phyloP scores from a whole-genome alignment of 2,329 filamentous ascomycete genomes.

The Stagonosporopsis rhizophila region DNA sequence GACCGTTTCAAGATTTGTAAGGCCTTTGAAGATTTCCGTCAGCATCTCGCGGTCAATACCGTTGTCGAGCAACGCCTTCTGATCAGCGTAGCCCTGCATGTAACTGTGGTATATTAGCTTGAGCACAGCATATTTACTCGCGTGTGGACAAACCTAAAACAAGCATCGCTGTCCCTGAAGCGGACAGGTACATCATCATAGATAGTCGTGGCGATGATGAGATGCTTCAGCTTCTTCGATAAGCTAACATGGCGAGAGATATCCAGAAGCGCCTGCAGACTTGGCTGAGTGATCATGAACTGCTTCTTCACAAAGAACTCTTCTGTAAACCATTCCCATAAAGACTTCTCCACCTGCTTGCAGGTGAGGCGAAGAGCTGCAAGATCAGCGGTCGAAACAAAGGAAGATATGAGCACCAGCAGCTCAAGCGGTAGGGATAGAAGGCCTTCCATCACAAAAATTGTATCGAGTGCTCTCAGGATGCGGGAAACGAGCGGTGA shows the following conservation, averaged over 20 bases:
- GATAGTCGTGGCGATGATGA: constrained; percentile 59
- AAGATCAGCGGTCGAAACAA: constrained; percentile 64
- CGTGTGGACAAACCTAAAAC: constrained; percentile 6
- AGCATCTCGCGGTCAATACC: constrained; percentile 63
- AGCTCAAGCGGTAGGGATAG: constrained; percentile 63
- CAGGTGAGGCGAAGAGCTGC: constrained; percentile 63
- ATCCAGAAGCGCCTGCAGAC: constrained; percentile 60
- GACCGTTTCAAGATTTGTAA: constrained; percentile 63
- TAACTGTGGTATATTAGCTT: constrained; percentile 19
- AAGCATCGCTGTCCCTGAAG: constrained; percentile 23
- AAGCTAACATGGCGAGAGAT: constrained; percentile 51
- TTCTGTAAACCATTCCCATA: constrained; percentile 63
- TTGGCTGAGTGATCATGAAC: constrained; percentile 67
- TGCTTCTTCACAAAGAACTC: constrained; percentile 72
- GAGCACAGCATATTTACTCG: no score
- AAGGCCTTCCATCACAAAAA: constrained; percentile 30
- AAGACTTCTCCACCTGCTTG: constrained; percentile 60
- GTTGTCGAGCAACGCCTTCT: constrained; percentile 43
- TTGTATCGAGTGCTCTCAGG: not conserved
- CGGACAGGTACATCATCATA: constrained; percentile 26
- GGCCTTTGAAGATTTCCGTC: constrained; percentile 61
- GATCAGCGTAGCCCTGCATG: constrained; percentile 32
- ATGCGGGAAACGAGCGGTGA: not conserved
- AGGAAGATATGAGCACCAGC: constrained; percentile 59
- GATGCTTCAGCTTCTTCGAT: constrained; percentile 52